A percentile compares a stretch with the other conserved stretches of the same genome.
phyloP scores from a whole-genome alignment of 495 filamentous ascomycete species.

The Pyrenula aspistea region DNA sequence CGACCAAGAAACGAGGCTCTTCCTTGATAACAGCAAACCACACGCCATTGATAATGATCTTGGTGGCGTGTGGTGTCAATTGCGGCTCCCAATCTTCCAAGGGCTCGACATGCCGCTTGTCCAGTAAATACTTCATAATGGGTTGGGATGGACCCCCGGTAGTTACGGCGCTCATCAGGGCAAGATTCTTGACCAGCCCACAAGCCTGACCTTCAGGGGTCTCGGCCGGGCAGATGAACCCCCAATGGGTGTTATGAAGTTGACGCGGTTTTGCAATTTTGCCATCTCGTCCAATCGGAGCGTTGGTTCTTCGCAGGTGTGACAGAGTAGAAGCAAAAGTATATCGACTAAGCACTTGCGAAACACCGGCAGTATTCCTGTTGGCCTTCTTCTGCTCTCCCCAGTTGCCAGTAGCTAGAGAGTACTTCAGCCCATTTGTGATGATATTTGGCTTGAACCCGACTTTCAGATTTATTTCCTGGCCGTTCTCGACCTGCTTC shows the following conservation, averaged over 20 bases:
- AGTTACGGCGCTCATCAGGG: constrained; percentile 95
- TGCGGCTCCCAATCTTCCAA: constrained; percentile 92
- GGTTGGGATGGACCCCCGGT: constrained; percentile 83
- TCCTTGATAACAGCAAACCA: constrained; percentile 85
- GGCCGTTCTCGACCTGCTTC: constrained; percentile 75
- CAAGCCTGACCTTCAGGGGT: constrained; percentile 98
- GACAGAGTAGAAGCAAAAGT: constrained; percentile 94
- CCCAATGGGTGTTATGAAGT: constrained; percentile 98
- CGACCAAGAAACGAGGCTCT: constrained; percentile 69
- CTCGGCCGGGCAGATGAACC: constrained; percentile 91
- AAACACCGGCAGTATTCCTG: constrained; percentile 87
- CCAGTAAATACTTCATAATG: constrained; percentile 81
- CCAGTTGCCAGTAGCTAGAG: constrained; percentile 98
- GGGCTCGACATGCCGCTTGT: constrained; percentile 84
- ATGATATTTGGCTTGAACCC: constrained; percentile 85
- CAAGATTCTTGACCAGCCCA: constrained; percentile 94
- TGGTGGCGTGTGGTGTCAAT: constrained; percentile 81
- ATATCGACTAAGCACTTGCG: constrained; percentile 95
- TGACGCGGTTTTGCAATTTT: constrained; percentile 98
- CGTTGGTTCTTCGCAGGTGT: constrained; percentile 93
- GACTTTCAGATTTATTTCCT: constrained; percentile 77
- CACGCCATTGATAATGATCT: constrained; percentile 94
- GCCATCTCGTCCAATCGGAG: constrained; percentile 91
- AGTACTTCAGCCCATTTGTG: constrained; percentile 90
- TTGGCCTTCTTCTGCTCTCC: constrained; percentile 98